A percentile compares a stretch with the other conserved stretches of the same genome.
These are phyloP conservation scores for Volvariella volvacea DNA, from an alignment of 1,284 basidiomycete species.

Conservation along the genomic window DNA sequence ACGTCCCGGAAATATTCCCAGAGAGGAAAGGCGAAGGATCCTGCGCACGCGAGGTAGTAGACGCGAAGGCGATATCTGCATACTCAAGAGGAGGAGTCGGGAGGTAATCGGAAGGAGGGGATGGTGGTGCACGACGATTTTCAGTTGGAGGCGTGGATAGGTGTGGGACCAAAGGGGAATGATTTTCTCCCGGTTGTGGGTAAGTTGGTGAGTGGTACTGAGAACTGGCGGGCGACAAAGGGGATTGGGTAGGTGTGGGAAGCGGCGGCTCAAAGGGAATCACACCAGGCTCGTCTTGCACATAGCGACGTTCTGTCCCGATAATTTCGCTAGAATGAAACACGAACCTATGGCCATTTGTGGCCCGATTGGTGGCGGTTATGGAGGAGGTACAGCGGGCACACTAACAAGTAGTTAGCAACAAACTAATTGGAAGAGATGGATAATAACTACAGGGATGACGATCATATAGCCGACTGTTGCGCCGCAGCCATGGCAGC, in stretches of 20 bases:
- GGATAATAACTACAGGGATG: slow-evolving; percentile 37
- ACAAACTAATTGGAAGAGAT: slow-evolving; percentile 6
- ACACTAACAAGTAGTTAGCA: slow-evolving; percentile 35
- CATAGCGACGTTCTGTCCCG: slow-evolving; percentile 67
- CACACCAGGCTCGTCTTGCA: slow-evolving; percentile 66
- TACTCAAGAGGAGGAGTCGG: slow-evolving; percentile 34
- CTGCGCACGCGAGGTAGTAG: slow-evolving; percentile 17
- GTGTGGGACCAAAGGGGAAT: slow-evolving; percentile 10
- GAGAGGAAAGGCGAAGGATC: slow-evolving; percentile 17
- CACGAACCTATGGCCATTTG: slow-evolving; percentile 84
- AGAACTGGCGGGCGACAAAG: slow-evolving; percentile 12
- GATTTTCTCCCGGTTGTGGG: slow-evolving; percentile 13
- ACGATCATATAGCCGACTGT: slow-evolving; percentile 76
- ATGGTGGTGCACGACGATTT: slow-evolving; percentile 14
- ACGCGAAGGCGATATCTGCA: slow-evolving; percentile 21
- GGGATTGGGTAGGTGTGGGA: slow-evolving; percentile 14
- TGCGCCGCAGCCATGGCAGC: slow-evolving; percentile 75
- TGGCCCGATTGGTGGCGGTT: slow-evolving; percentile 55
- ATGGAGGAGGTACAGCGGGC: slow-evolving; percentile 66
- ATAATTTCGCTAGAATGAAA: slow-evolving; percentile 77
- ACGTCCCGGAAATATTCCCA: slow-evolving; percentile 5
- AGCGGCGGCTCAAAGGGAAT: slow-evolving; percentile 35
- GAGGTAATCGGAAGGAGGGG: slow-evolving; percentile 27
- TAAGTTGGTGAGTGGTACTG: slow-evolving; percentile 16
- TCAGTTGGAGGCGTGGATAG: not conserved